Percentiles rank a stretch among this genome's conserved stretches.
Conservation (phyloP, 257 asterid genomes). For the Primulina huaijiensis region DNA sequence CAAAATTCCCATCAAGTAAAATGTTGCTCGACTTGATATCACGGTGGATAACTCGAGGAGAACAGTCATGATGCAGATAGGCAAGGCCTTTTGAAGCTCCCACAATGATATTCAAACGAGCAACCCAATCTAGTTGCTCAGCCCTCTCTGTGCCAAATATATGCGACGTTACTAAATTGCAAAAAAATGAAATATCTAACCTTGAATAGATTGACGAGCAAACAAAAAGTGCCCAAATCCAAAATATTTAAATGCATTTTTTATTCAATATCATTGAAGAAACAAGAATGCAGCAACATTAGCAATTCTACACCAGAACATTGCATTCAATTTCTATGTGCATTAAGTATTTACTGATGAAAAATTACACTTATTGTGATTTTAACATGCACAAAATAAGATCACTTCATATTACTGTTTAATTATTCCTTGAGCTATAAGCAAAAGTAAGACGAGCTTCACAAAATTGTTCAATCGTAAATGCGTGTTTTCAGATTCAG, state of each 20-base stretch:
- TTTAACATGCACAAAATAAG: neutral
- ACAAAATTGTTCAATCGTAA: slow-evolving; percentile 1
- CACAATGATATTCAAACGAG: slow-evolving; percentile 72
- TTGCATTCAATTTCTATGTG: neutral
- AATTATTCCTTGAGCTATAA: slow-evolving; percentile 8
- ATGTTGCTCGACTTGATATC: slow-evolving; percentile 95
- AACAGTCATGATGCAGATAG: slow-evolving; percentile 92
- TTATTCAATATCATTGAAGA: neutral
- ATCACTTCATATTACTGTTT: too few species aligned
- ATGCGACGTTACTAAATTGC: slow-evolving; percentile 15
- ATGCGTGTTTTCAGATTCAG: slow-evolving; percentile 14
- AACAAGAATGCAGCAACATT: neutral
- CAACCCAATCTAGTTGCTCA: slow-evolving; percentile 90
- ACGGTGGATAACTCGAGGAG: slow-evolving; percentile 90
- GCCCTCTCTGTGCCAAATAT: slow-evolving; percentile 50
- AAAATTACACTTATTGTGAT: too few species aligned
- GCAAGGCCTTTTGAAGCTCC: slow-evolving; percentile 97
- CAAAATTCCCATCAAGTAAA: slow-evolving; percentile 82
- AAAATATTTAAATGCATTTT: slow-evolving; percentile 3
- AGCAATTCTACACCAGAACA: neutral
- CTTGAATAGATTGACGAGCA: slow-evolving; percentile 7
- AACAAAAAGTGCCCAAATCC: neutral
- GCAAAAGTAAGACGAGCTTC: neutral
- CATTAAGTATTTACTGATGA: neutral
- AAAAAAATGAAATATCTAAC: slow-evolving; percentile 16